Percentiles rank a stretch among this genome's conserved stretches.
Conservation (phyloP, 352 stramenopile species). For the Globisporangium emineosum region DNA sequence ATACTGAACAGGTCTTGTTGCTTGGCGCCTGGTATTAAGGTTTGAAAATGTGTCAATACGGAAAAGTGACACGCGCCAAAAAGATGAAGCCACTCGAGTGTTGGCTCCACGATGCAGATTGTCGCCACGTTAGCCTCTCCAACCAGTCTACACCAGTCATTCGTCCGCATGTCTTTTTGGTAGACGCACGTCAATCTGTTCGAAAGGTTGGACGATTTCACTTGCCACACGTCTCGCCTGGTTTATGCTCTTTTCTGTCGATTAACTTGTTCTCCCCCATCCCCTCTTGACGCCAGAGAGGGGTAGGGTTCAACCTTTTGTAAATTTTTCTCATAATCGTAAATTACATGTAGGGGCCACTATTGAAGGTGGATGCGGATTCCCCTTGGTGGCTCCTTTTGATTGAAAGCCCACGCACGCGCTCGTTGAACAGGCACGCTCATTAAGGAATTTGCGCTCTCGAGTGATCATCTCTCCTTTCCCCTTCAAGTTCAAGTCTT, state of each 20-base stretch:
- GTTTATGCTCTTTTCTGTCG: not conserved
- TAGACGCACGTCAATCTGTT: constrained; percentile 6
- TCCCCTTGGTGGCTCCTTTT: too few species aligned
- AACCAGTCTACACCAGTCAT: not conserved
- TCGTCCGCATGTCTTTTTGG: constrained; percentile 8
- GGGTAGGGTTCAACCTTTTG: constrained; percentile 4
- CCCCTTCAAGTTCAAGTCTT: not conserved
- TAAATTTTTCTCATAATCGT: not conserved
- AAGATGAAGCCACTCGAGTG: not conserved
- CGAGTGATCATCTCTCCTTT: constrained; percentile 13
- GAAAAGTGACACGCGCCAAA: not conserved
- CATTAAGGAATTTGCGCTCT: constrained; percentile 18
- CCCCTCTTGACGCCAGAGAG: not conserved
- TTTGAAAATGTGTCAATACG: not conserved
- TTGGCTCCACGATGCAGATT: not conserved
- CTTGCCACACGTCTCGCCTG: not conserved
- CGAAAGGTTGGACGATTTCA: constrained; percentile 8
- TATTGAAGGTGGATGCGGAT: not conserved
- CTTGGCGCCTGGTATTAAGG: not conserved
- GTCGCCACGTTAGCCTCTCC: not conserved
- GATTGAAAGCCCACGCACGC: not conserved
- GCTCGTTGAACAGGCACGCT: not conserved
- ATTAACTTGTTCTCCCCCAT: not conserved
- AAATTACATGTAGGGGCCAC: not conserved
- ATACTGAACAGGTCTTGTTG: too few species aligned